Base-by-base conservation (phyloP, 1,284 basidiomycete species). In the Cutaneotrichosporon sp. region DNA sequence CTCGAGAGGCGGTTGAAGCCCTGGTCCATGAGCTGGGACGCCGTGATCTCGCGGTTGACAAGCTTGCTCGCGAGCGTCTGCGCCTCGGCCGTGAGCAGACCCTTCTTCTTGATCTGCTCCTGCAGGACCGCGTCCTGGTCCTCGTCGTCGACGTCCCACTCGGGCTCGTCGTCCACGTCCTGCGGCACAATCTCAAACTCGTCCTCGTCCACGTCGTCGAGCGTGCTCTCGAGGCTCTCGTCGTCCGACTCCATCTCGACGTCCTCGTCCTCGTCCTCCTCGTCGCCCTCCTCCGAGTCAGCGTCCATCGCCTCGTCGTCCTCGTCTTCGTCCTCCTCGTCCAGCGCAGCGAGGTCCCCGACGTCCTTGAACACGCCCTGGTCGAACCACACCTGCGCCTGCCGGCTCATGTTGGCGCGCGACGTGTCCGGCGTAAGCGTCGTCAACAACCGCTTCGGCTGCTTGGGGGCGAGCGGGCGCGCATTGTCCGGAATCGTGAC, bases 1-100 rank as follows among this genome's bases (percentile, higher is more conserved):
- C 95, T 87, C 3, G 92, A 90, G 79, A 94, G 90, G 22, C 93
- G 91, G 81, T 89, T 94, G 83, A 99, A 99, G 18, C 97, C 97
- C 59, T 97, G 90, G 74, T 99, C 92, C 73, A 99, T 85, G 20
- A 99, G 84, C 46, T 92, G 86, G 7, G 90, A 90, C 73, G 89
- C 90, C 1, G 94, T 98, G 69, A 85, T 92, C 80, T 92, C 83
- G 25, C 92, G 89, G 78, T 99, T 99, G 60, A 97, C 92, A 16
- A 99, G 85, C 69, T 89, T 87, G 69, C 94, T 92, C 0, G 97
- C 97, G 27, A 99, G 83, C 1, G 92, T 90, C 51, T 97, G 86
- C 3, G 97, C 93, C 80, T 98, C 95, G 25, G 90, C 89, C 1
- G 95, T 98, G 50, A 87, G 84, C 16, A 99, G 83, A 63, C 95